Base-by-base conservation (phyloP, 2,329 filamentous ascomycete species). In the Paramyrothecium roridum region DNA sequence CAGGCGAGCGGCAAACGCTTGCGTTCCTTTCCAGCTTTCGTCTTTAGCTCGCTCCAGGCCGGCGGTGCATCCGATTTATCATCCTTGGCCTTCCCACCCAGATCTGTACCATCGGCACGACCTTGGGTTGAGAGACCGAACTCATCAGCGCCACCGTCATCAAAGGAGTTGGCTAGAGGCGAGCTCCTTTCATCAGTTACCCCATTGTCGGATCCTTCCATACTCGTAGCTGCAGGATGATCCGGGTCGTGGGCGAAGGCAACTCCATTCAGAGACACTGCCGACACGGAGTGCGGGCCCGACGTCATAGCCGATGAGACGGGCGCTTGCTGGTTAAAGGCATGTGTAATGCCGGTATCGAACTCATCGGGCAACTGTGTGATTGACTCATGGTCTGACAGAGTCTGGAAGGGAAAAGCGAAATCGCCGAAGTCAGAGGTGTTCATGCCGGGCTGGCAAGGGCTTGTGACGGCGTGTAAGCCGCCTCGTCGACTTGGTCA, bases 1-100 rank as follows among this genome's bases (percentile, higher is more conserved):
- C 95, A 99, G 17, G 95, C 95, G 52, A 98, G 79, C 2, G 95
- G 95, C 34, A 99, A 76, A 47, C 95, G 83, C 73, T 98, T 98
- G 52, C 95, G 85, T 71, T 98, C 95, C 72, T 98, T 99, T 17
- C 95, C 95, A 2, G 95, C 95, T 71, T 93, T 93, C 3, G 90
- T 93, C 72, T 93, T 93, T 60, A 93, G 77, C 68, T 93, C 90
- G 63, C 85, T 93, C 90, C 90, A 93, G 16, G 87, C 78, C 16
- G 88, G 86, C 10, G 81, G 76, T 10, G 80, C 76, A 52, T 84
- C 83, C 7, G 78, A 71, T 59, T 84, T 86, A 57, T 84, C 80
- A 52, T 85, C 82, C 65, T 82, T 85, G 34, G 71, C 63, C 63
- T 81, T 81, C 51, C 72, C 74, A 20, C 77, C 79, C 21, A 81